Evolutionary conservation across 75 land plant species (phyloP).

Genomic region (Picea glauca): DNA sequence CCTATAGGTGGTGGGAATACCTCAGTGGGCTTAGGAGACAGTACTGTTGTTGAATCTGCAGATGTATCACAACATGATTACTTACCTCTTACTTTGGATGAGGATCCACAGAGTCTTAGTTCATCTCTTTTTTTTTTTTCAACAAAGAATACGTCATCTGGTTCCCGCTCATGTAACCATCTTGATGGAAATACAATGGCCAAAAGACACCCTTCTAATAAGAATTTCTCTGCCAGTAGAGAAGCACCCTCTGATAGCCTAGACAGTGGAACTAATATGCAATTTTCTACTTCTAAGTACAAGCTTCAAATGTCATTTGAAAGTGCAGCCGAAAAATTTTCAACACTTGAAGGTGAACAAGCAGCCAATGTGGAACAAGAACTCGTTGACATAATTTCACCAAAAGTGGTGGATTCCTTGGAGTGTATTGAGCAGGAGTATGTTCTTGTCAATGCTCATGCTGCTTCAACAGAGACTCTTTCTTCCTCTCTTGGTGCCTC

Average conservation of each 20-base stretch:
- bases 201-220: background rate
- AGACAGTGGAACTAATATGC: background rate
- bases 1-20: constrained; percentile 8
- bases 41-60: constrained; percentile 26
- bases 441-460: constrained; percentile 73
- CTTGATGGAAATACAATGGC: background rate
- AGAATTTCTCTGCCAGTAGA: background rate
- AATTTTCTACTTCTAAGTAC: background rate
- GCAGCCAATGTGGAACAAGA: background rate
- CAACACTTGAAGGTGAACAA: background rate
- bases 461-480: constrained; percentile 43
- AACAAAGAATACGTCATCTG: constrained; percentile 13
- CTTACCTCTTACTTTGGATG: constrained; percentile 57
- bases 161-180: constrained; percentile 9
- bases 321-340: background rate
- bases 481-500: constrained; percentile 52
- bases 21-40: constrained; percentile 16
- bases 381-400: too few relatives aligned
- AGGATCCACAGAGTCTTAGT: constrained; percentile 44
- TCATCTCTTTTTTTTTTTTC: constrained; percentile 10
- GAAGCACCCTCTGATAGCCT: background rate
- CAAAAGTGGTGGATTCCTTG: constrained; percentile 54
- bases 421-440: constrained; percentile 86
- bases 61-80: constrained; percentile 63
- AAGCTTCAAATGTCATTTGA: constrained; percentile 5